Percentiles rank a stretch among this genome's conserved stretches.
These are phyloP conservation scores for Conoideocrella luteorostrata DNA, from an alignment of 2,329 filamentous ascomycete species.

Conservation along the genomic window DNA sequence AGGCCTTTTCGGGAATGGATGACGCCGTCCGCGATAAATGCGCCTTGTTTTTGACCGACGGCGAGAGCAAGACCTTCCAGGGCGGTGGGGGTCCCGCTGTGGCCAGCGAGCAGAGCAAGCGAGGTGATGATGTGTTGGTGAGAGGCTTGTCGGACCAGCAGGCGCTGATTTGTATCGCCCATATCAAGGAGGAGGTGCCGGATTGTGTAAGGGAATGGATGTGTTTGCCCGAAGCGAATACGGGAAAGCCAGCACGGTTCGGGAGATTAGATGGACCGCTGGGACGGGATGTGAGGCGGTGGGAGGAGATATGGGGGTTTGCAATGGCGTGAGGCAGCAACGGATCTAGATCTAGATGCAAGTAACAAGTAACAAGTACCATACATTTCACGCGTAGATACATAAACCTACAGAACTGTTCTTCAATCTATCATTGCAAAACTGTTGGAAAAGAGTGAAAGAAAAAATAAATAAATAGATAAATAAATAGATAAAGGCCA, in stretches of 20 bases:
- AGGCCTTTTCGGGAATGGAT: constrained; percentile 83
- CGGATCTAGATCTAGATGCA: neutral
- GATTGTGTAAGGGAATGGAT: constrained; percentile 78
- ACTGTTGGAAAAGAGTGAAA: no score
- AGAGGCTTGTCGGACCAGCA: constrained; percentile 62
- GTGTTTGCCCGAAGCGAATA: constrained; percentile 71
- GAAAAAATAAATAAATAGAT: no score
- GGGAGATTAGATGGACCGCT: constrained; percentile 58
- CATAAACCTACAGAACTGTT: no score
- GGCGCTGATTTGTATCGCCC: constrained; percentile 86
- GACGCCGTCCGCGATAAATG: constrained; percentile 79
- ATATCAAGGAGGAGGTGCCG: constrained; percentile 85
- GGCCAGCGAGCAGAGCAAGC: constrained; percentile 31
- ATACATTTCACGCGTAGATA: no score
- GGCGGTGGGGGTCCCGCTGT: constrained; percentile 34
- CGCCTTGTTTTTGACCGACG: constrained; percentile 67
- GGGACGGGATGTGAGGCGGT: constrained; percentile 48
- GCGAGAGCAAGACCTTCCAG: constrained; percentile 42
- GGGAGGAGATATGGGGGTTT: constrained; percentile 60
- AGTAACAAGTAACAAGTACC: no score
- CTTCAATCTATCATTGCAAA: no score
- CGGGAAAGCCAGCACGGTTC: constrained; percentile 53
- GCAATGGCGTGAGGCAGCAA: constrained; percentile 2
- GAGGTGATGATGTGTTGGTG: constrained; percentile 42
- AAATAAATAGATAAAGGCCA: no score